These are phyloP conservation scores for Naganishia vaughanmartiniae DNA, from an alignment of 768 basidiomycete species.

Conservation along the genomic window DNA sequence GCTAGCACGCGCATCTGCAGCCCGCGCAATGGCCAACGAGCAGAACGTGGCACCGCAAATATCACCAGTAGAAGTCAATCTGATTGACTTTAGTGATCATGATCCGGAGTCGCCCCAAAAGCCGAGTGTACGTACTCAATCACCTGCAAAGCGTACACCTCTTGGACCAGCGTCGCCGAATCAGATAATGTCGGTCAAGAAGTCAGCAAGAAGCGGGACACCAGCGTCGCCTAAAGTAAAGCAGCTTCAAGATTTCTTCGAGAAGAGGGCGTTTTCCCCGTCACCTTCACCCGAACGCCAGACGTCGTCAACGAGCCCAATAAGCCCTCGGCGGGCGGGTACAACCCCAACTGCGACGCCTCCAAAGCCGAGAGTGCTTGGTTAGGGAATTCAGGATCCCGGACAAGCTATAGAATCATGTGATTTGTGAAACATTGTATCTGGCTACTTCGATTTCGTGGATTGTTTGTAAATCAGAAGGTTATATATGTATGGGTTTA, in stretches of 20 bases:
- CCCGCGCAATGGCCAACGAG: constrained; percentile 18
- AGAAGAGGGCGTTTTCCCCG: constrained; percentile 24
- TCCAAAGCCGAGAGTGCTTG: constrained; percentile 6
- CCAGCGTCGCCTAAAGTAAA: constrained; percentile 13
- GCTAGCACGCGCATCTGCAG: constrained; percentile 8
- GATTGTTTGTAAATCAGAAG: background rate
- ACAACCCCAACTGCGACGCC: constrained; percentile 10
- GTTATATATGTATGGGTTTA: background rate
- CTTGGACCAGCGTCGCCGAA: constrained; percentile 17
- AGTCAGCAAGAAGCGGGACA: background rate
- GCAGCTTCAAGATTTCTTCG: constrained; percentile 27
- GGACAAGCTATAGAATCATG: background rate
- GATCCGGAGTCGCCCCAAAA: background rate
- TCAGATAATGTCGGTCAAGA: background rate
- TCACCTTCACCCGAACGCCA: constrained; percentile 11
- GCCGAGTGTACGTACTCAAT: background rate
- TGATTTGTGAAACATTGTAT: background rate
- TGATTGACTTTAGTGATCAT: constrained; percentile 17
- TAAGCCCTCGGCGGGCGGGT: constrained; percentile 2
- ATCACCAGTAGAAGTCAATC: background rate
- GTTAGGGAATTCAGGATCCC: background rate
- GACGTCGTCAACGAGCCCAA: background rate
- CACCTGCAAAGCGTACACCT: constrained; percentile 15
- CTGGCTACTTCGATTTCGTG: background rate
- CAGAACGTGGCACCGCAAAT: background rate